These are phyloP conservation scores for Jatropha multifida DNA, from an alignment of 441 rosid species.

Conservation along the genomic window DNA sequence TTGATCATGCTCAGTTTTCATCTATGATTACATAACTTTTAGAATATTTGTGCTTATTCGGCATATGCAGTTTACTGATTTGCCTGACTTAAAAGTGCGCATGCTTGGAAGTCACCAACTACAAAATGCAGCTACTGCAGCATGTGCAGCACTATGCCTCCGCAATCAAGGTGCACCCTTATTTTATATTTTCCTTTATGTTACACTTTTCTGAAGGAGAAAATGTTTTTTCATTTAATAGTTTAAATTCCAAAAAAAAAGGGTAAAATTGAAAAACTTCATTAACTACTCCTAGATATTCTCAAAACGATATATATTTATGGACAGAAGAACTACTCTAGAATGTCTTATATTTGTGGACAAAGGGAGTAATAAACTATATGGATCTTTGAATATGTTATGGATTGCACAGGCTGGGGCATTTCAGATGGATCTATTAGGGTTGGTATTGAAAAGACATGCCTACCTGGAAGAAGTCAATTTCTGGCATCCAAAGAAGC, in stretches of 20 bases:
- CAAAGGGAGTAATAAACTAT: too few species aligned
- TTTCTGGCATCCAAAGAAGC: constrained; percentile 60
- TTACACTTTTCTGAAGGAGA: not conserved
- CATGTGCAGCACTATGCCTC: constrained; percentile 71
- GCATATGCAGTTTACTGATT: constrained; percentile 51
- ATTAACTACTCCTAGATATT: too few species aligned
- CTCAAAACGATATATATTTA: too few species aligned
- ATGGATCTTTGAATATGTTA: not conserved
- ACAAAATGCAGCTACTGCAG: constrained; percentile 84
- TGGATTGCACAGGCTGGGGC: constrained; percentile 54
- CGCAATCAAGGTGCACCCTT: constrained; percentile 54
- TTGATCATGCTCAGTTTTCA: not conserved
- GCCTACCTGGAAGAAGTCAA: constrained; percentile 83
- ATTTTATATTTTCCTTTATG: constrained; percentile 4
- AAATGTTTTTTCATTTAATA: too few species aligned
- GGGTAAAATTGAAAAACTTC: too few species aligned
- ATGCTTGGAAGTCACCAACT: constrained; percentile 94
- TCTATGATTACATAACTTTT: not conserved
- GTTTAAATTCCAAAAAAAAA: too few species aligned
- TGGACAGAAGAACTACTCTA: too few species aligned
- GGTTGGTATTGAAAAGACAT: constrained; percentile 70
- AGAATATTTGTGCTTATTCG: not conserved
- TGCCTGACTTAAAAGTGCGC: constrained; percentile 55
- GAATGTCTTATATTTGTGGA: too few species aligned
- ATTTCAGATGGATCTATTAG: constrained; percentile 65